A percentile compares a stretch with the other conserved stretches of the same genome.
Evolutionary conservation across 2,329 filamentous ascomycete species (phyloP).

Genomic region (Zasmidium citrigriseum): DNA sequence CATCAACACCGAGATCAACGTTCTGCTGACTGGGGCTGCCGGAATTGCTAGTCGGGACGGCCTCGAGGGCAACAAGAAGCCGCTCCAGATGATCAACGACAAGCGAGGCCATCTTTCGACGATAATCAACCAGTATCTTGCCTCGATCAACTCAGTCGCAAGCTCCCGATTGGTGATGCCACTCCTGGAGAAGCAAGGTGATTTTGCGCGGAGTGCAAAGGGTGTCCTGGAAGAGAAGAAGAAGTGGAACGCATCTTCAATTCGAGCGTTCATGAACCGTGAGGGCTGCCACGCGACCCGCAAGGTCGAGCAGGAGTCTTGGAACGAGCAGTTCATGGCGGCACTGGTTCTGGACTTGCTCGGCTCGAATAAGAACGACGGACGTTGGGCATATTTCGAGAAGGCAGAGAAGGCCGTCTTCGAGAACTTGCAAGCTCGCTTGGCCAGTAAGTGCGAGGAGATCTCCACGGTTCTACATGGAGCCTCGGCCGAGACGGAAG

Average conservation of each 20-base stretch:
- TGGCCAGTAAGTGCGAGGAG: not conserved
- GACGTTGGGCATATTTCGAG: not conserved
- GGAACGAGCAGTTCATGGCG: not conserved
- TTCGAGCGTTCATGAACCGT: not conserved
- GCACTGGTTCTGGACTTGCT: not conserved
- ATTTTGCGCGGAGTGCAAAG: not conserved
- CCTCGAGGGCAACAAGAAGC: not conserved
- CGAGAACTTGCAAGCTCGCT: not conserved
- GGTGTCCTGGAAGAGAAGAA: not conserved
- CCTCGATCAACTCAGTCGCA: not conserved
- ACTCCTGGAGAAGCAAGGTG: not conserved
- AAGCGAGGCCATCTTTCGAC: not conserved
- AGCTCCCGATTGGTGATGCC: not conserved
- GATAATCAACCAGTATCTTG: not conserved
- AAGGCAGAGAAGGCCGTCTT: not conserved
- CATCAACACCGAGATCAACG: not conserved
- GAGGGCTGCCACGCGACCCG: not conserved
- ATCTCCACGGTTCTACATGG: not conserved
- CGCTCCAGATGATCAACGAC: not conserved
- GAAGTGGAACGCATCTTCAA: not conserved
- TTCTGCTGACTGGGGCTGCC: not conserved
- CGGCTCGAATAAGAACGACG: not conserved
- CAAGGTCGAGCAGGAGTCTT: not conserved
- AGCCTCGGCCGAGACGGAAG: not conserved
- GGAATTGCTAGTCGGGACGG: not conserved